Evolutionary conservation across 495 filamentous ascomycete species (phyloP), one percentile per base, ranked within the genome.

Genomic region (Staphylotrichum longicolle): DNA sequence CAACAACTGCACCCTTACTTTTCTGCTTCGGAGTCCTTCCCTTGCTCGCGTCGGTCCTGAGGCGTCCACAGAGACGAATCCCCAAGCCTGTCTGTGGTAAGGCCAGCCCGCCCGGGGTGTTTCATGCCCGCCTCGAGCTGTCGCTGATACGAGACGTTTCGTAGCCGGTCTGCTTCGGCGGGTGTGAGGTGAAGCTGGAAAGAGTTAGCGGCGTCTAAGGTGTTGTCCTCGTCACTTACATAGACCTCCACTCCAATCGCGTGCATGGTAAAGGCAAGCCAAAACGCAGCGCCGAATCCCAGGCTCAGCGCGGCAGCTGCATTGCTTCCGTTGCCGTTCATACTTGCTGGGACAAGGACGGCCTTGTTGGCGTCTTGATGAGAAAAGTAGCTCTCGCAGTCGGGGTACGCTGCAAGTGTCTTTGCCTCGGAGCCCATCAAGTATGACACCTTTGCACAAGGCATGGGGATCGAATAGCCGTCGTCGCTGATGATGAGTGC

Each of bases 201-300:
- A 9, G 11, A 33, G 50, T 61, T 54, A 60, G 54, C 41, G 5
- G 30, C 32, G 44, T 8, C 30, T 5, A 11, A 8, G 15, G 7
- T 34, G 7, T 6, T 42, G 4, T 5, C 14, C n/a, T 30, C 9
- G 7, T 1, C 4, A 49, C 68, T 65, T 14, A 84, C 67, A 64
- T 85, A 85, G 7, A 85, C 66, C 65, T 86, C 83, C 3, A 83
- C 72, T 0, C 77, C 81, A 47, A 81, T 41, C 7, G 70, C 69
- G 66, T 86, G 82, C 6, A 85, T 30, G 4, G 73, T 40, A 0
- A 83, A 35, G 0, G 80, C 71, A 3, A 86, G 52, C 79, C 78
- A 84, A 2, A 78, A 7, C 0, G 72, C 74, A 50, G 72, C 70
- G 5, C 75, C 80, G 65, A 85, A 85, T 5, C 34, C 61, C 2